Evolutionary conservation across 2,329 filamentous ascomycete species (phyloP).

Genomic region (Phaeoacremonium minimum): DNA sequence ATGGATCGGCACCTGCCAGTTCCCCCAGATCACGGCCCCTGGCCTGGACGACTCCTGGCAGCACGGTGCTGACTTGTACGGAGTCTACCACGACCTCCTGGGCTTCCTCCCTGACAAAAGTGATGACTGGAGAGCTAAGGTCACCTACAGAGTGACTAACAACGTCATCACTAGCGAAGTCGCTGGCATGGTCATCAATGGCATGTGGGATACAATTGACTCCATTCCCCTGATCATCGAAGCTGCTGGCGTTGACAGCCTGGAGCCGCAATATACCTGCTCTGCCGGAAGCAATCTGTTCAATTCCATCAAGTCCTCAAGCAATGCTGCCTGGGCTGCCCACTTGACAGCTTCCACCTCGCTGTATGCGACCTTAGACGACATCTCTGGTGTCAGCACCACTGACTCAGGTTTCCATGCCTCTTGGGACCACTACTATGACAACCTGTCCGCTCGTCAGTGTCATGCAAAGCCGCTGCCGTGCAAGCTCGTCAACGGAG

Average conservation of each 20-base stretch:
- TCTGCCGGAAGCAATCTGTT: constrained; percentile 39
- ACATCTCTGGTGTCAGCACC: constrained; percentile 59
- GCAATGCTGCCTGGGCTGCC: constrained; percentile 50
- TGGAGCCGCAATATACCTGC: constrained; percentile 72
- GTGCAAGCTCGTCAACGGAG: constrained; percentile 46
- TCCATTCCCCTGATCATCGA: constrained; percentile 44
- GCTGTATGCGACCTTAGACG: constrained; percentile 59
- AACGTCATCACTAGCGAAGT: constrained; percentile 82
- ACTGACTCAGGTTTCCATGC: constrained; percentile 60
- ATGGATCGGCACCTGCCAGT: constrained; percentile 72
- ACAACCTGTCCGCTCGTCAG: constrained; percentile 75
- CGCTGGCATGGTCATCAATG: constrained; percentile 67
- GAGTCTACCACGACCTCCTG: constrained; percentile 69
- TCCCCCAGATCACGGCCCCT: constrained; percentile 71
- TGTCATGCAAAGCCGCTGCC: constrained; percentile 72
- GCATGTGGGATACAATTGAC: constrained; percentile 54
- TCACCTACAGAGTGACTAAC: constrained; percentile 71
- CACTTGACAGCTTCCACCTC: constrained; percentile 55
- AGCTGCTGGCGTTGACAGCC: constrained; percentile 59
- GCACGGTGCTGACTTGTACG: constrained; percentile 72
- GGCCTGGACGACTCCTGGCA: constrained; percentile 72
- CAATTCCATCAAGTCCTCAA: constrained; percentile 34
- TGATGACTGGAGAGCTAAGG: constrained; percentile 31
- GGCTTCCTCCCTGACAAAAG: constrained; percentile 57
- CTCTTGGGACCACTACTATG: constrained; percentile 78